A percentile compares a stretch with the other conserved stretches of the same genome.
Conservation (phyloP, 352 stramenopile genomes). For the Pythium rishiriense region DNA sequence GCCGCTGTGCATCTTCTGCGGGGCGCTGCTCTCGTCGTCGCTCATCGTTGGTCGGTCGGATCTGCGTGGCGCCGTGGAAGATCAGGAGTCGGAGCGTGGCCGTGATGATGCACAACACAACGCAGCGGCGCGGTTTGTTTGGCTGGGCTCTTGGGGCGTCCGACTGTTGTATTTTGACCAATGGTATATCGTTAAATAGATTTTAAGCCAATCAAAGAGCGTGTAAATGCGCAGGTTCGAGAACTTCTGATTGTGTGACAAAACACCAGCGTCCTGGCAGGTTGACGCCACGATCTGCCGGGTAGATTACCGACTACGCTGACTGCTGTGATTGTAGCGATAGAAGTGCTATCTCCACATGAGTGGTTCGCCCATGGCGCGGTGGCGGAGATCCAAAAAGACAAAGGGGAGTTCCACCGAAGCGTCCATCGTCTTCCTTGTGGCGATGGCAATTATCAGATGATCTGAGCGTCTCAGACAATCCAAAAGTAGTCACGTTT, state of each 20-base stretch:
- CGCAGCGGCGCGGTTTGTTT: not conserved
- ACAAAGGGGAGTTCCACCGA: too few relatives aligned
- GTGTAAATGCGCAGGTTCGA: not conserved
- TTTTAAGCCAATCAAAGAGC: conserved; percentile 19
- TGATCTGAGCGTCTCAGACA: not conserved
- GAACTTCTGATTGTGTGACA: conserved; percentile 7
- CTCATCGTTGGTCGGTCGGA: conserved; percentile 34
- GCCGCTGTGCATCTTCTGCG: conserved; percentile 73
- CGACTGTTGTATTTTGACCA: conserved; percentile 11
- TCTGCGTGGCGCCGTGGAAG: not conserved
- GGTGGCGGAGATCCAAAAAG: too few relatives aligned
- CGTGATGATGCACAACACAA: not conserved
- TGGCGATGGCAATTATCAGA: too few relatives aligned
- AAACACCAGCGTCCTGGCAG: not conserved
- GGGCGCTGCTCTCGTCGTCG: conserved; percentile 47
- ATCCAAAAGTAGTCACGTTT: not conserved
- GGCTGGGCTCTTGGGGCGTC: not conserved
- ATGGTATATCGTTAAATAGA: conserved; percentile 3
- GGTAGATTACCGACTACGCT: too few relatives aligned
- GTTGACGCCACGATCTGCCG: too few relatives aligned
- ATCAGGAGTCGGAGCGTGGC: not conserved
- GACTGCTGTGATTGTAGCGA: too few relatives aligned
- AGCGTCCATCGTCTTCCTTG: too few relatives aligned
- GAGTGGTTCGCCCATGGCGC: too few relatives aligned
- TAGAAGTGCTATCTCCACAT: too few relatives aligned